These are phyloP conservation scores for Aspergillus texensis DNA, from an alignment of 2,329 filamentous ascomycete genomes.

Conservation along the genomic window DNA sequence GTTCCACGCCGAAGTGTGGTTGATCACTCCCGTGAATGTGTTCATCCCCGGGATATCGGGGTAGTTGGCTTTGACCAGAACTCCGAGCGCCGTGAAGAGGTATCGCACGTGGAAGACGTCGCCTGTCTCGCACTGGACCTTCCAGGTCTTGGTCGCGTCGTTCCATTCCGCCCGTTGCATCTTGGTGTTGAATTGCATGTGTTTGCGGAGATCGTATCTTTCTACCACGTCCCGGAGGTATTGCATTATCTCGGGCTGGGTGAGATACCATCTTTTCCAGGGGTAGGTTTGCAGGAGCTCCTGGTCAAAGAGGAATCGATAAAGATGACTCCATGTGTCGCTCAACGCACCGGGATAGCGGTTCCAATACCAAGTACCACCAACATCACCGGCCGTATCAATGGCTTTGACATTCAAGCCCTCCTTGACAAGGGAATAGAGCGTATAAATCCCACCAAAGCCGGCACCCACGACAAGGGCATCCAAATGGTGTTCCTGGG, in stretches of 20 bases:
- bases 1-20: constrained; percentile 59
- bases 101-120: constrained; percentile 11
- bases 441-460: constrained; percentile 40
- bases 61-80: constrained; percentile 48
- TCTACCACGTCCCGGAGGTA: constrained; percentile 33
- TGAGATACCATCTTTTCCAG: constrained; percentile 8
- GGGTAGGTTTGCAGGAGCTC: constrained; percentile 23
- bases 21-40: constrained; percentile 54
- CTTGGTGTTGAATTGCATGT: constrained; percentile 24
- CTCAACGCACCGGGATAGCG: constrained; percentile 49
- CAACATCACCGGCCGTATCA: constrained; percentile 42
- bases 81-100: constrained; percentile 22
- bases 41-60: constrained; percentile 56
- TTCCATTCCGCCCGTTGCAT: constrained; percentile 21
- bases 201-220: constrained; percentile 20
- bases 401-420: constrained; percentile 42
- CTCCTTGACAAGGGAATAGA: constrained; percentile 41
- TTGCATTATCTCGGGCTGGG: constrained; percentile 29
- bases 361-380: constrained; percentile 52
- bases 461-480: constrained; percentile 46
- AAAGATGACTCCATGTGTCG: constrained; percentile 35
- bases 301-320: constrained; percentile 29
- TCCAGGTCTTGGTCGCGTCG: constrained; percentile 17
- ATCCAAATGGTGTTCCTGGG: constrained; percentile 26
- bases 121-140: constrained; percentile 9